phyloP scores from a whole-genome alignment of 2,329 filamentous ascomycete species.

The Trichoderma atrobrunneum region DNA sequence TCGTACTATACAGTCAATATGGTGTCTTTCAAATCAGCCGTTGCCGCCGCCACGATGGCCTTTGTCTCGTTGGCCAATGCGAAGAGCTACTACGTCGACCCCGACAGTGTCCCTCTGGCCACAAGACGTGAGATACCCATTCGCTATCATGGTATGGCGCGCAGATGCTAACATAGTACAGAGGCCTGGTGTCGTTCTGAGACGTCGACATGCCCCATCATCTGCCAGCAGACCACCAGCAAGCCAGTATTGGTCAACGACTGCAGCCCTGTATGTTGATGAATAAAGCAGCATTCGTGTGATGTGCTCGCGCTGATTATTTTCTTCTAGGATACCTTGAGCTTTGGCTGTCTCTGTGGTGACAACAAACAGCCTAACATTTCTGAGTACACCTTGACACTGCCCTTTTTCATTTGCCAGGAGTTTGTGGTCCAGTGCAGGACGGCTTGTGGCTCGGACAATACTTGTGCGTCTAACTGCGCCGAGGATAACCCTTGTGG shows the following conservation, averaged over 20 bases:
- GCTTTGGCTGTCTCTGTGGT: constrained; percentile 71
- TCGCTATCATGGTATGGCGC: neutral
- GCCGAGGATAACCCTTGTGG: constrained; percentile 69
- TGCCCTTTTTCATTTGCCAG: constrained; percentile 74
- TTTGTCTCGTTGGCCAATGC: constrained; percentile 53
- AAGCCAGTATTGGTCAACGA: constrained; percentile 57
- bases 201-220: constrained; percentile 63
- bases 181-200: constrained; percentile 66
- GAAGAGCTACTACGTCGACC: constrained; percentile 58
- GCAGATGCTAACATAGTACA: constrained; percentile 32
- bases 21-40: constrained; percentile 52
- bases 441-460: constrained; percentile 47
- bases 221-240: constrained; percentile 62
- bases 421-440: constrained; percentile 71
- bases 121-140: constrained; percentile 46
- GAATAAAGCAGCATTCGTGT: neutral
- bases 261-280: constrained; percentile 59
- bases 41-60: constrained; percentile 54
- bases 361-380: constrained; percentile 66
- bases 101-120: constrained; percentile 53
- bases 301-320: neutral
- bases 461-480: constrained; percentile 62
- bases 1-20: constrained; percentile 38
- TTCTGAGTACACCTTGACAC: constrained; percentile 72
- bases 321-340: constrained; percentile 53